Evolutionary conservation across 2,329 filamentous ascomycete genomes (phyloP).

Genomic region (Monosporascus sp.): DNA sequence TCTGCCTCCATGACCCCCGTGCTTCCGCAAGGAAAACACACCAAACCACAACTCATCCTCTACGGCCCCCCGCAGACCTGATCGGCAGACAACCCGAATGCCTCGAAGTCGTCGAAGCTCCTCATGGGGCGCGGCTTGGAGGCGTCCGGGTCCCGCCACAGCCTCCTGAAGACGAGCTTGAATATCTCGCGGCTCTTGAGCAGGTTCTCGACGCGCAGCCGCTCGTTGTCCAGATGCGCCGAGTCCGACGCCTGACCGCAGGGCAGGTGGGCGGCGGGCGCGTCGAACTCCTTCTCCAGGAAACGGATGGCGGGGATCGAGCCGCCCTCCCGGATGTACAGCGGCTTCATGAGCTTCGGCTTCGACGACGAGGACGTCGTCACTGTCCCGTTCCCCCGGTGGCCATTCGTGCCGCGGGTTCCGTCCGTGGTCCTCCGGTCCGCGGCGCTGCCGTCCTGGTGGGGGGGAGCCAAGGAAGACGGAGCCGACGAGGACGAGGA

Average conservation of each 20-base stretch:
- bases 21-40: too few relatives aligned
- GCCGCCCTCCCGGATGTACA: conserved; percentile 94
- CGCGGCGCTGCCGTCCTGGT: background rate
- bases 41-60: too few relatives aligned
- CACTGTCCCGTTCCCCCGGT: conserved; percentile 6
- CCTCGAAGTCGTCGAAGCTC: too few relatives aligned
- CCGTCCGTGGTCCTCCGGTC: background rate
- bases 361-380: conserved; percentile 15
- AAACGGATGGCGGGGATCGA: conserved; percentile 94
- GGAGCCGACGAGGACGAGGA: conserved; percentile 13
- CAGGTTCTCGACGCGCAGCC: conserved; percentile 81
- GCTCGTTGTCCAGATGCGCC: conserved; percentile 91
- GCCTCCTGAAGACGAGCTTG: conserved; percentile 69
- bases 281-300: conserved; percentile 86
- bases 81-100: too few relatives aligned
- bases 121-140: background rate
- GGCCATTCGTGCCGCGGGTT: conserved; percentile 10
- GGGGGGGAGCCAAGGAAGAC: background rate
- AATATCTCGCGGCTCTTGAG: conserved; percentile 92
- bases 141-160: conserved; percentile 32
- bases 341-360: conserved; percentile 52
- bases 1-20: too few relatives aligned
- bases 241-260: conserved; percentile 93
- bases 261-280: conserved; percentile 85
- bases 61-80: too few relatives aligned